A percentile compares a stretch with the other conserved stretches of the same genome.
Conservation (phyloP, 2,329 filamentous ascomycete genomes). For the Pyricularia sp. region DNA sequence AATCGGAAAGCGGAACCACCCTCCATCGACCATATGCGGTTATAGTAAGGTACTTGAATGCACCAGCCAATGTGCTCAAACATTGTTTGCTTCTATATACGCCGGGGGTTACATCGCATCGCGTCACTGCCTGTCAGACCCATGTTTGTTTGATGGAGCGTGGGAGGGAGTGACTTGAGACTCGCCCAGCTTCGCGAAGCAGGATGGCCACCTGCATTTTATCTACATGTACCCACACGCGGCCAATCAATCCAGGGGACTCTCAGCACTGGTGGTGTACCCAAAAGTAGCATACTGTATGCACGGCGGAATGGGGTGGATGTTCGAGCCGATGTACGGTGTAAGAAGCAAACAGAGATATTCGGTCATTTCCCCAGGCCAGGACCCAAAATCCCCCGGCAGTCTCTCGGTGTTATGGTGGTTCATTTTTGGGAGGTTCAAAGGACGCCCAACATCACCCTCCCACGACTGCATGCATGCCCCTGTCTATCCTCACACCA, state of each 20-base stretch:
- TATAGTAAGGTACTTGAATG: not conserved
- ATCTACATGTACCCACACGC: not conserved
- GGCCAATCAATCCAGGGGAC: not conserved
- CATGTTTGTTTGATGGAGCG: not conserved
- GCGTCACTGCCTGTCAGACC: not conserved
- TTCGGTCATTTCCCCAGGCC: not conserved
- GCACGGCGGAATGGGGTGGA: not conserved
- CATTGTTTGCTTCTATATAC: not conserved
- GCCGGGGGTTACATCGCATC: not conserved
- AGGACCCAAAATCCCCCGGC: not conserved
- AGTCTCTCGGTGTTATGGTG: not conserved
- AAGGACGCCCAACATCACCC: not conserved
- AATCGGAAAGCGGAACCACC: conserved; percentile 2
- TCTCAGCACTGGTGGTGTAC: not conserved
- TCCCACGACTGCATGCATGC: not conserved
- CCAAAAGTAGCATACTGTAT: not conserved
- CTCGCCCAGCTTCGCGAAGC: not conserved
- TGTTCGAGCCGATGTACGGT: not conserved
- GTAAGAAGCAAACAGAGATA: not conserved
- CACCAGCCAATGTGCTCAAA: not conserved
- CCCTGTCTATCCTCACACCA: not conserved
- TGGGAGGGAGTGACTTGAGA: not conserved
- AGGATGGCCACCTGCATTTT: not conserved
- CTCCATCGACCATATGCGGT: not conserved
- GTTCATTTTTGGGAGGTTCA: not conserved